phyloP scores from a whole-genome alignment of 495 filamentous ascomycete species.

The Annulohypoxylon maeteangense region DNA sequence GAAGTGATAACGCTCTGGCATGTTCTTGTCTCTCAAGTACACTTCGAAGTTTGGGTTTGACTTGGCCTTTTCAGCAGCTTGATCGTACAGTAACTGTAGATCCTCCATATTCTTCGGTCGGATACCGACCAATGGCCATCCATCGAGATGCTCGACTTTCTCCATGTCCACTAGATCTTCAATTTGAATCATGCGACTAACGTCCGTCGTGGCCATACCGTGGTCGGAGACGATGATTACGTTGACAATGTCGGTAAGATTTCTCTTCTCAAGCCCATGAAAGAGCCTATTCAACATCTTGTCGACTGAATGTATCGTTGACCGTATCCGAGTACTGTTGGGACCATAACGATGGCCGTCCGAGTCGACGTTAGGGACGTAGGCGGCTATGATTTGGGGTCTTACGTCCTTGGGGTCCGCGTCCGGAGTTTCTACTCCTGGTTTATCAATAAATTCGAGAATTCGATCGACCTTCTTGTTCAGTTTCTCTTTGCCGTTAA shows the following conservation, averaged over 20 bases:
- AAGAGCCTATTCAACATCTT: constrained; percentile 80
- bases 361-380: constrained; percentile 89
- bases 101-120: constrained; percentile 75
- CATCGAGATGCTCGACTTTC: constrained; percentile 85
- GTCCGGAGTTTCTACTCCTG: constrained; percentile 66
- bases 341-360: constrained; percentile 90
- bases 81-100: constrained; percentile 62
- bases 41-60: constrained; percentile 78
- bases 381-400: constrained; percentile 92
- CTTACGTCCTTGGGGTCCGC: constrained; percentile 57
- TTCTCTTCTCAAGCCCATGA: constrained; percentile 77
- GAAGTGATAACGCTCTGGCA: constrained; percentile 93
- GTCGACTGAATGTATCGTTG: constrained; percentile 80
- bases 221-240: constrained; percentile 98
- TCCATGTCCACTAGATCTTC: constrained; percentile 84
- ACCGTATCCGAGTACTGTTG: constrained; percentile 88
- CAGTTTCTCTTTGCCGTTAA: constrained; percentile 78
- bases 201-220: constrained; percentile 94
- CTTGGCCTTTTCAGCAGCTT: constrained; percentile 60
- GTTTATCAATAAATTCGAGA: constrained; percentile 81
- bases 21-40: constrained; percentile 79
- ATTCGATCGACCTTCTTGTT: constrained; percentile 79
- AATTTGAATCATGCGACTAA: constrained; percentile 85
- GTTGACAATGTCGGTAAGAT: constrained; percentile 90
- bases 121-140: constrained; percentile 92